These are phyloP conservation scores for Sclerotinia trifoliorum DNA, from an alignment of 2,329 filamentous ascomycete genomes.

Conservation along the genomic window DNA sequence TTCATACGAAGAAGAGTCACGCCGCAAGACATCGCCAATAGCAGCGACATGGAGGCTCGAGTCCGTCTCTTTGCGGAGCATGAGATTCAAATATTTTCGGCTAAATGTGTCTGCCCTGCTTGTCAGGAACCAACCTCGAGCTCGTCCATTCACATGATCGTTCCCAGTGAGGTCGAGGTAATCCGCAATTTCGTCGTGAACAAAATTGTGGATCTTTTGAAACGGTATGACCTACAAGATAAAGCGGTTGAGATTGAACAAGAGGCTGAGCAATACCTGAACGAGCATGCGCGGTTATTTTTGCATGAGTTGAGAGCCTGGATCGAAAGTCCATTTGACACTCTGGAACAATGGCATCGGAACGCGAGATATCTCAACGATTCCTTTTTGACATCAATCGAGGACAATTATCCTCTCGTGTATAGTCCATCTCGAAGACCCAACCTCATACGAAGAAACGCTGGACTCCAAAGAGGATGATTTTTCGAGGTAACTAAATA, in stretches of 20 bases:
- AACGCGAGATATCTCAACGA: not conserved
- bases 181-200: not conserved
- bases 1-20: not conserved
- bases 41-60: not conserved
- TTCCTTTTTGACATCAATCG: not conserved
- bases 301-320: not conserved
- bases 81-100: not conserved
- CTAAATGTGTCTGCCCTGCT: no score
- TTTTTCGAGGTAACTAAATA: no score
- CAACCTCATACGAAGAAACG: not conserved
- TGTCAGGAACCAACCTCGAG: not conserved
- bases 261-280: not conserved
- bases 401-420: not conserved
- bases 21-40: not conserved
- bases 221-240: not conserved
- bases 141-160: not conserved
- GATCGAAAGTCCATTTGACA: slow-evolving; percentile 2
- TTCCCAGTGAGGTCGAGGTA: not conserved
- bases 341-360: not conserved
- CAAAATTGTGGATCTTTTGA: not conserved
- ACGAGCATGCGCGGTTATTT: not conserved
- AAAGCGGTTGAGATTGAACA: not conserved
- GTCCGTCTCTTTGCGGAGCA: not conserved
- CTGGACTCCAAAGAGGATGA: not conserved
- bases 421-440: not conserved